Base-by-base conservation (phyloP, 2,329 filamentous ascomycete genomes). In the Ceratocystis cubensis region DNA sequence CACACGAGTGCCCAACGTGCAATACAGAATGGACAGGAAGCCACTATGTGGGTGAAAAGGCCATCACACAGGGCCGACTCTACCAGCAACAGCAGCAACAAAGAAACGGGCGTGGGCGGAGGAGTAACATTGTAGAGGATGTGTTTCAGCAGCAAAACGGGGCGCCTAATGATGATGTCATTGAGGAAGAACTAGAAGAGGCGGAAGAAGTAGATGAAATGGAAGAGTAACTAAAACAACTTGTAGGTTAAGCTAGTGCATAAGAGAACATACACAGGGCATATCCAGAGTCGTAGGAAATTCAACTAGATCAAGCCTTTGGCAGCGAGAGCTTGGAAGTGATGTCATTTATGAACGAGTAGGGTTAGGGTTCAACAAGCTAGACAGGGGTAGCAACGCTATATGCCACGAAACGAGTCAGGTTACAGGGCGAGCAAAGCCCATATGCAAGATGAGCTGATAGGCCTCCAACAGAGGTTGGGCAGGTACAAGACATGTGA, bases 1-100 rank as follows among this genome's bases (percentile, higher is more conserved):
- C 80, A 0, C 81, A 82, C 69, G 81, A 79, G 53, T 96, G 91
- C 72, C 87, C 88, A 0, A 79, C 76, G 67, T 88, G 85, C 71
- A 73, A 77, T 2, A 78, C 72, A 7, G 75, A 74, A 1, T 87
- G 84, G 82, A 72, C 71, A 17, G 79, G 76, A 0, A 73, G 76
- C 7, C 76, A 78, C 59, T 83, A 77, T 67, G 80, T 85, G 1
- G 84, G 84, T 1, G 82, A 84, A 73, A 76, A 77, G 66, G 82
- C 83, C 0, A 78, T 84, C 37, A 85, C 82, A 1, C 77, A 77
- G 69, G 81, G 81, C 6, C 77, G 80, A 45, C 77, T 79, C 5
- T 83, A 79, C 67, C 77, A 79, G 70, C 68, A 74, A 75, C 33
- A 37, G 30, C 53, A 50, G 44, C 28, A 63, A n/a, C 44, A 65